Evolutionary conservation across 805 yeast species (phyloP).

Genomic region (Candida piceae): DNA sequence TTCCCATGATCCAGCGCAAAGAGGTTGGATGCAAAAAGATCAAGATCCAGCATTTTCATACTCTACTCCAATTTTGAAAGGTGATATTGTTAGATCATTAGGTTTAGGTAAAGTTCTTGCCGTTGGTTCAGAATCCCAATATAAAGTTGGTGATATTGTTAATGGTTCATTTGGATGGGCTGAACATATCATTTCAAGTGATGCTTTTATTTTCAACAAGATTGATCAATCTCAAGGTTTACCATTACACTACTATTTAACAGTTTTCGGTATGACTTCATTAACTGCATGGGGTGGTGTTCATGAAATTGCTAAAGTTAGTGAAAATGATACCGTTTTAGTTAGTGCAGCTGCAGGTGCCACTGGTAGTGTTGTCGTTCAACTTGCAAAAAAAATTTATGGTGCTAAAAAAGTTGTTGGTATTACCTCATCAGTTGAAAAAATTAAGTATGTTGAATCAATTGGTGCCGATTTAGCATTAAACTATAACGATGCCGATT

Average conservation of each 20-base stretch:
- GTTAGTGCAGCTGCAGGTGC: constrained; percentile 71
- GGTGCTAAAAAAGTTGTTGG: constrained; percentile 55
- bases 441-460: constrained; percentile 47
- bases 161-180: constrained; percentile 41
- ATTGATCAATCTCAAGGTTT: constrained; percentile 23
- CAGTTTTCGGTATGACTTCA: constrained; percentile 52
- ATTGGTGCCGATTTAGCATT: constrained; percentile 49
- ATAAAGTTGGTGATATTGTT: constrained; percentile 40
- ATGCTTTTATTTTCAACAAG: constrained; percentile 24
- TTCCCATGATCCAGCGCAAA: constrained; percentile 61
- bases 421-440: constrained; percentile 55
- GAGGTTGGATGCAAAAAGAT: constrained; percentile 46
- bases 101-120: constrained; percentile 49
- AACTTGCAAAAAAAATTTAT: constrained; percentile 47
- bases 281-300: constrained; percentile 59
- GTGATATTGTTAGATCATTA: constrained; percentile 39
- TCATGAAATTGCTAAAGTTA: constrained; percentile 42
- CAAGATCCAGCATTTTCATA: constrained; percentile 29
- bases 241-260: constrained; percentile 42
- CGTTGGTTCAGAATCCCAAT: constrained; percentile 36
- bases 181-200: constrained; percentile 36
- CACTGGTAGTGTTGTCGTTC: constrained; percentile 59
- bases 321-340: constrained; percentile 41
- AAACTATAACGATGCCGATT: constrained; percentile 46
- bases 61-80: constrained; percentile 35